Percentiles rank a stretch among this genome's conserved stretches.
Evolutionary conservation across 768 basidiomycete genomes (phyloP).

Genomic region (Pulveroboletus sp.): DNA sequence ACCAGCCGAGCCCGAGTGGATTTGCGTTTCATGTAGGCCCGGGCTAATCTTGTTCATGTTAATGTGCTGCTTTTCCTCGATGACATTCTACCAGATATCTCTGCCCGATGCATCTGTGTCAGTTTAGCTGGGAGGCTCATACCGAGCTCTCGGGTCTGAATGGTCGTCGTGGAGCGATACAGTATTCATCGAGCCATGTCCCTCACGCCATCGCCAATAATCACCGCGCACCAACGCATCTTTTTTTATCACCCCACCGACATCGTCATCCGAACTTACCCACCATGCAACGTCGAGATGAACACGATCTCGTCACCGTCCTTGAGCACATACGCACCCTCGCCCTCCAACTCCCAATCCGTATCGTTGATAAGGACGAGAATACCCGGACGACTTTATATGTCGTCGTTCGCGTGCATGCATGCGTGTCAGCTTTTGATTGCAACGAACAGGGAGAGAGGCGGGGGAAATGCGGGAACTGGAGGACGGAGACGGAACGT

Average conservation of each 20-base stretch:
- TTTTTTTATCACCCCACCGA: not conserved
- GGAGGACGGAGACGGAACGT: conserved; percentile 20
- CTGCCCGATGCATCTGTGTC: too few species aligned
- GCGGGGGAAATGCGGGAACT: too few species aligned
- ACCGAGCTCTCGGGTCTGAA: not conserved
- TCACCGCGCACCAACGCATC: not conserved
- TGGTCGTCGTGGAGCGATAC: not conserved
- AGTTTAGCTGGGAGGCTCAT: too few species aligned
- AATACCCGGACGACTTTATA: conserved; percentile 79
- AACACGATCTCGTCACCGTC: conserved; percentile 89
- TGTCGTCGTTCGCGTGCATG: conserved; percentile 26
- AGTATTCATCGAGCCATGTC: not conserved
- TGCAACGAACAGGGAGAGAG: too few species aligned
- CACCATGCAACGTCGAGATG: conserved; percentile 91
- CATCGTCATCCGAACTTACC: not conserved
- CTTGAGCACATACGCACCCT: conserved; percentile 77
- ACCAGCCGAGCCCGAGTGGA: not conserved
- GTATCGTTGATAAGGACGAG: conserved; percentile 95
- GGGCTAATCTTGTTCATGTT: not conserved
- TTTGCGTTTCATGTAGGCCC: too few species aligned
- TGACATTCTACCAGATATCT: not conserved
- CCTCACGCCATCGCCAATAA: not conserved
- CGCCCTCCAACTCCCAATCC: conserved; percentile 97
- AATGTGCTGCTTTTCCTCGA: not conserved
- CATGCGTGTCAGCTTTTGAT: not conserved